Evolutionary conservation across 495 filamentous ascomycete genomes (phyloP).

Genomic region (Astrothelium subdiscretum): DNA sequence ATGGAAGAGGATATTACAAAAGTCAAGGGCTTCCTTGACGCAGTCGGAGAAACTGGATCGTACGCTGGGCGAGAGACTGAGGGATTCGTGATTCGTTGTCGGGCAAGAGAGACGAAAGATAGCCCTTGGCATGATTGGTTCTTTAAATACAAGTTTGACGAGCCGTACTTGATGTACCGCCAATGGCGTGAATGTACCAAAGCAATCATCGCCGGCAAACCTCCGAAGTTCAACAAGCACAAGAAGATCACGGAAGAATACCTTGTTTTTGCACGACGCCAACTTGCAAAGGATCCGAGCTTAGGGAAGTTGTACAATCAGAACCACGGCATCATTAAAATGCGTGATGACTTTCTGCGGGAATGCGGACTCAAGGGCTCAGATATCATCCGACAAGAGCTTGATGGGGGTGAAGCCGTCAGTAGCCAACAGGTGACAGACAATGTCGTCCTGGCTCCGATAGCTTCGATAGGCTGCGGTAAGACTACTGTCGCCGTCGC

Average conservation of each 20-base stretch:
- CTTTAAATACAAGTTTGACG: constrained; percentile 99
- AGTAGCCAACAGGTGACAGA: constrained; percentile 36
- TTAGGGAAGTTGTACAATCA: constrained; percentile 56
- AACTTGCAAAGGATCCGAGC: constrained; percentile 51
- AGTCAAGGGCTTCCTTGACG: constrained; percentile 70
- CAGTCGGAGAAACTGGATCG: constrained; percentile 69
- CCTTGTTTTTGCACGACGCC: constrained; percentile 62
- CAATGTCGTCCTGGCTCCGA: constrained; percentile 68
- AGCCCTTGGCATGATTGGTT: constrained; percentile 75
- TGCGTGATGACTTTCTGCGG: constrained; percentile 76
- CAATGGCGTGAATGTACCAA: constrained; percentile 98
- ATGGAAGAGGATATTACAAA: constrained; percentile 59
- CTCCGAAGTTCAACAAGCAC: constrained; percentile 75
- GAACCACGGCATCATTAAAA: constrained; percentile 92
- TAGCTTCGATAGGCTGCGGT: constrained; percentile 89
- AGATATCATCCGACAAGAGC: constrained; percentile 64
- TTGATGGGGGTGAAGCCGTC: constrained; percentile 29
- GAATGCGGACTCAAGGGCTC: constrained; percentile 72
- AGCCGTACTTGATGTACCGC: constrained; percentile 95
- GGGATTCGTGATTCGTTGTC: constrained; percentile 91
- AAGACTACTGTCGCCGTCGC: constrained; percentile 90
- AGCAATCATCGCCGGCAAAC: constrained; percentile 62
- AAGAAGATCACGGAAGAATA: constrained; percentile 84
- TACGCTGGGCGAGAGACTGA: constrained; percentile 89
- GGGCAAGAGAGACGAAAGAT: constrained; percentile 40